phyloP scores from a whole-genome alignment of 1,284 basidiomycete genomes.

The Cystobasidiaceae sp. region DNA sequence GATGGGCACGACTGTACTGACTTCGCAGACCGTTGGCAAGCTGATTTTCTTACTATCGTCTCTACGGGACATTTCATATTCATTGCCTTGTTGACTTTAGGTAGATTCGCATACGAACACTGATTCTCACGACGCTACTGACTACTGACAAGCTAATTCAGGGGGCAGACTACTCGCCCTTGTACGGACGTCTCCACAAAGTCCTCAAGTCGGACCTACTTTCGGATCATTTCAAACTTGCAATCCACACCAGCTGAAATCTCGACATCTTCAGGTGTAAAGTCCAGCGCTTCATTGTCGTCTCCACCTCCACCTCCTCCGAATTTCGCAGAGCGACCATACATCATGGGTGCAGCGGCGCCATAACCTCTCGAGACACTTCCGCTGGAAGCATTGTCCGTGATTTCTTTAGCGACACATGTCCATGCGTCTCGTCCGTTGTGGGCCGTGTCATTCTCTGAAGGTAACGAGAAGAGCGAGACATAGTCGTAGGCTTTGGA shows the following conservation, averaged over 20 bases:
- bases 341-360: background rate
- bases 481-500: slow-evolving; percentile 8
- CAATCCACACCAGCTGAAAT: slow-evolving; percentile 1
- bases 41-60: no score
- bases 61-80: no score
- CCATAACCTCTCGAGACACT: background rate
- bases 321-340: background rate
- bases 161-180: background rate
- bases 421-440: background rate
- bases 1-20: no score
- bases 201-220: no score
- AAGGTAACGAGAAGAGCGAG: background rate
- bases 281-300: slow-evolving; percentile 14
- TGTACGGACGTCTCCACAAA: background rate
- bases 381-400: background rate
- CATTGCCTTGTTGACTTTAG: no score
- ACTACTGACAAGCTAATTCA: background rate
- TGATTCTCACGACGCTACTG: no score
- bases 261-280: slow-evolving; percentile 20
- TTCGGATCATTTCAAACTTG: slow-evolving; percentile 21
- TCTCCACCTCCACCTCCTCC: background rate
- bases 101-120: no score
- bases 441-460: background rate
- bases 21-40: no score
- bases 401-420: background rate